Base-by-base conservation (phyloP, 345 rosid genomes). In the Eutrema japonicum region DNA sequence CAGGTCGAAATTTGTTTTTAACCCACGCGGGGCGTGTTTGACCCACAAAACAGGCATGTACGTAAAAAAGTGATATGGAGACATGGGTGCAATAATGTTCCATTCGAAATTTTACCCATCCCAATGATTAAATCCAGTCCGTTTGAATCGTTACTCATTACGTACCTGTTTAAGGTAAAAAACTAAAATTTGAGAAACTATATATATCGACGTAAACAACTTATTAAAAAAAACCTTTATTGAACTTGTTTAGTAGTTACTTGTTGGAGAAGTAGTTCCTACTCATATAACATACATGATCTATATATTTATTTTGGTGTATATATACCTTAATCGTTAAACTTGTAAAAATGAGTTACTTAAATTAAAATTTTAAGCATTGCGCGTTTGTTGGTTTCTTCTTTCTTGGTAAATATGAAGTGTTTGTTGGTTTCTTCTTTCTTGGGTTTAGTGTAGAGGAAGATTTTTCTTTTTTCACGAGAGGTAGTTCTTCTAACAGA, bases 401-500 rank as follows among this genome's bases (percentile, higher is more conserved):
- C 22, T 18, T 18, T 18, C 22, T 18, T 53, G 43, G 74, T 68
- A 42, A 57, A 57, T 27, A 33, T 40, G 43, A 52, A 52, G 45
- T 69, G 70, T 57, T 62, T 61, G 43, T 36, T 68, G 70, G 74
- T 68, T 53, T 75, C 33, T 75, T 68, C 70, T 53, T 54, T 68
- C 74, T 76, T 55, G 64, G 64, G 46, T 63, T 37, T 76, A 73
- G 47, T 30, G 75, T 60, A 38, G 29, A 12, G 18, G 53, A 53
- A 35, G 58, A 41, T 58, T 8, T 37, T 36, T 9, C 7, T 16
- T 42, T 45, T 58, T 18, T 22, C 55, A 40, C 57, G 6, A 53
- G 65, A 18, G 57, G 51, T 69, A 47, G 55, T 55, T 70, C 72
- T 56, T 70, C 66, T 48, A 64, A 75, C 66, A 74, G 77, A 81